phyloP scores from a whole-genome alignment of 1,139 yeast genomes.

The Blastobotrys capitulatus region DNA sequence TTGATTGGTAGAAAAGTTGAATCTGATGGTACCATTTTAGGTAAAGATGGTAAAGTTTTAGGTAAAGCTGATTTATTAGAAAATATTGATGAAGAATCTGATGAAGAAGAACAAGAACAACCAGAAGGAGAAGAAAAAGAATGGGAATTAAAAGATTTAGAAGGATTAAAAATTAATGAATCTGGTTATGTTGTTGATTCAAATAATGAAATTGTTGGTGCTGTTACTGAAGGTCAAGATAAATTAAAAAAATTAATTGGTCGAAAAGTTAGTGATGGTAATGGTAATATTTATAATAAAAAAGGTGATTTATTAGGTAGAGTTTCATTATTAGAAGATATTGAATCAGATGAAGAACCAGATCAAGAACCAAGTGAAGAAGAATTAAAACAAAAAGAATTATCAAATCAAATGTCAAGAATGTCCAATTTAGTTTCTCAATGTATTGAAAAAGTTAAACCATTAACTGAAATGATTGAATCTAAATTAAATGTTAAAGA shows the following conservation, averaged over 20 bases:
- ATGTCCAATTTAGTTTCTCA: not conserved
- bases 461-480: constrained; percentile 4
- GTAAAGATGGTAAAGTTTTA: constrained; percentile 4
- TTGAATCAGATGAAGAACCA: not conserved
- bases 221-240: constrained; percentile 6
- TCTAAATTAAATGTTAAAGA: not conserved
- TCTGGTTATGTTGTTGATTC: constrained; percentile 7
- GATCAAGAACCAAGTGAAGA: not conserved
- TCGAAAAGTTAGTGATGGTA: constrained; percentile 2
- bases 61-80: constrained; percentile 2
- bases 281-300: constrained; percentile 8
- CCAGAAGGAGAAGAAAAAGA: constrained; percentile 1
- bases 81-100: not conserved
- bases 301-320: constrained; percentile 5
- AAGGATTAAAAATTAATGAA: constrained; percentile 5
- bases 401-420: not conserved
- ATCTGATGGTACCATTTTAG: constrained; percentile 6
- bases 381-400: not conserved
- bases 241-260: constrained; percentile 7
- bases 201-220: constrained; percentile 2
- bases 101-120: not conserved
- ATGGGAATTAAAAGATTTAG: not conserved
- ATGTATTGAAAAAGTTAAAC: constrained; percentile 1
- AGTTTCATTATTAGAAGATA: constrained; percentile 1
- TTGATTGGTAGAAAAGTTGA: constrained; percentile 6